These are phyloP conservation scores for Plenodomus tracheiphilus DNA, from an alignment of 2,329 filamentous ascomycete species.

Conservation along the genomic window DNA sequence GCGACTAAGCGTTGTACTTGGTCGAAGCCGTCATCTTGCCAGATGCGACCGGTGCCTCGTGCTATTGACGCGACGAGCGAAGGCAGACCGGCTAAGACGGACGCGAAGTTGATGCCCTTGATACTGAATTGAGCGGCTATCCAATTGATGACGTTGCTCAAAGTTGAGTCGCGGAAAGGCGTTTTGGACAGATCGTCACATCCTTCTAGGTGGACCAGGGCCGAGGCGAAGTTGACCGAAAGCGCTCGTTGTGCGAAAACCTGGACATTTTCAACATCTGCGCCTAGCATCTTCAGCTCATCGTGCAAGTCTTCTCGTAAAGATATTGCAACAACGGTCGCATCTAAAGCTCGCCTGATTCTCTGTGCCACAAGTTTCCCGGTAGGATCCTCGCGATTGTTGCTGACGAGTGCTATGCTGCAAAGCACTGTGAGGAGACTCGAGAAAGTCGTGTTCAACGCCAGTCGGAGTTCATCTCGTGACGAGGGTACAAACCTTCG, in stretches of 20 bases:
- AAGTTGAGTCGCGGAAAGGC: conserved; percentile 8
- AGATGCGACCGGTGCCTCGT: conserved; percentile 41
- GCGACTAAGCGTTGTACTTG: conserved; percentile 37
- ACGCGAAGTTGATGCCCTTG: conserved; percentile 22
- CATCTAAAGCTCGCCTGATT: conserved; percentile 29
- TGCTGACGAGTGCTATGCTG: conserved; percentile 36
- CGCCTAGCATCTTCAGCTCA: conserved; percentile 27
- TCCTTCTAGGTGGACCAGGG: conserved; percentile 27
- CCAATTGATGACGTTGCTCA: conserved; percentile 24
- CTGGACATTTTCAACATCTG: conserved; percentile 29
- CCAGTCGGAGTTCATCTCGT: conserved; percentile 34
- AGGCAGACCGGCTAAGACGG: conserved; percentile 29
- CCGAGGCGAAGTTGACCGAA: conserved; percentile 30
- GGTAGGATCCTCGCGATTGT: conserved; percentile 17
- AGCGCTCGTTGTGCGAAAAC: conserved; percentile 35
- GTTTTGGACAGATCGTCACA: conserved; percentile 6
- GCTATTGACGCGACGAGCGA: conserved; percentile 37
- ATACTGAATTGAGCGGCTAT: conserved; percentile 27
- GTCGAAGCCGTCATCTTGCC: conserved; percentile 39
- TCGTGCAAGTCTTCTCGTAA: conserved; percentile 24
- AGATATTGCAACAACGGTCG: conserved; percentile 27
- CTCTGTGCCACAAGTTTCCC: conserved; percentile 16
- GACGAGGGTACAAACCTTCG: conserved; percentile 29
- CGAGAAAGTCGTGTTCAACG: conserved; percentile 40
- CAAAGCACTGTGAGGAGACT: conserved; percentile 40